Conservation (phyloP, 495 filamentous ascomycete genomes). For the Xylaria acuta region DNA sequence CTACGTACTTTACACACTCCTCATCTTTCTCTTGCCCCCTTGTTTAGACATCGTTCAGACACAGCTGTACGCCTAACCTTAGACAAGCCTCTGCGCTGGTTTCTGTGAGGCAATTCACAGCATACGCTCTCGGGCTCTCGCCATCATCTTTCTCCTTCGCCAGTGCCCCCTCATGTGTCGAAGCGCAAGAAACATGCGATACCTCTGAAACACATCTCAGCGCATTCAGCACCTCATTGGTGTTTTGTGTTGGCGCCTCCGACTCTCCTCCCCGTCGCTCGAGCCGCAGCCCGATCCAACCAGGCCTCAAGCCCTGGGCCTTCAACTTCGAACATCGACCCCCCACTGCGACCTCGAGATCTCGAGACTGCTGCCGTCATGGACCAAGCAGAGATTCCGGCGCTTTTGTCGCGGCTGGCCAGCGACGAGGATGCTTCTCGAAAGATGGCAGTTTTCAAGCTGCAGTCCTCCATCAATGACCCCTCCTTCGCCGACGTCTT, state of each 20-base stretch:
- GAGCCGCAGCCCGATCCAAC: neutral
- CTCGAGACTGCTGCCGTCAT: conserved; percentile 35
- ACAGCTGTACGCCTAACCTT: neutral
- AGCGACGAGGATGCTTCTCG: conserved; percentile 83
- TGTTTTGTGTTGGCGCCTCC: neutral
- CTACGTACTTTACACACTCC: too few relatives aligned
- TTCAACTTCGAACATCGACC: neutral
- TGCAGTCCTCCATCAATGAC: conserved; percentile 92
- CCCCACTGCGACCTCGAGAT: neutral
- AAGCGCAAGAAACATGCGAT: conserved; percentile 18
- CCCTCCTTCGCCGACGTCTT: conserved; percentile 97
- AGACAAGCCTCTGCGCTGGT: neutral
- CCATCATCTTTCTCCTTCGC: neutral
- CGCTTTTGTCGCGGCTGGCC: conserved; percentile 60
- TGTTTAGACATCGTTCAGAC: neutral
- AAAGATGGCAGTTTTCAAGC: conserved; percentile 99
- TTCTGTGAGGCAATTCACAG: neutral
- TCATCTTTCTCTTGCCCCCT: neutral
- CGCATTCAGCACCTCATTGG: neutral
- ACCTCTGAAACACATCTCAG: conserved; percentile 5
- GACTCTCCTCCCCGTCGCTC: neutral
- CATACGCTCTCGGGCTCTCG: neutral
- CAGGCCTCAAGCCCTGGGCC: neutral
- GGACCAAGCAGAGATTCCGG: conserved; percentile 63
- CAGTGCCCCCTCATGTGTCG: neutral